Conservation (phyloP, 192 early-diverging fungal genomes). For the Lobosporangium transversale region DNA sequence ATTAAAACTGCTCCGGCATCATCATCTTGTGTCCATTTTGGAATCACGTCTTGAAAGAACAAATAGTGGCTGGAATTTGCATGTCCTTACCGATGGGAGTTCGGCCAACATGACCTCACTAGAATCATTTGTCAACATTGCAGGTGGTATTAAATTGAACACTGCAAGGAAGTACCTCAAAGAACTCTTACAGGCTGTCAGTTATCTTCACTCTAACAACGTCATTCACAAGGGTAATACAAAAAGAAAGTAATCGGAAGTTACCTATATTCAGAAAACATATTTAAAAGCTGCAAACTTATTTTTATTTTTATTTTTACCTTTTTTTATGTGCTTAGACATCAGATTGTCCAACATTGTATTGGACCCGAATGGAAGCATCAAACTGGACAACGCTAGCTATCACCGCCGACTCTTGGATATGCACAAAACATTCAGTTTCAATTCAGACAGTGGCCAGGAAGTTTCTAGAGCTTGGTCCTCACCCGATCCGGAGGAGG, state of each 20-base stretch:
- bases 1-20: conserved; percentile 66
- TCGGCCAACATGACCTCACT: conserved; percentile 63
- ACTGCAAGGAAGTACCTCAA: conserved; percentile 71
- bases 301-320: no score
- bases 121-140: conserved; percentile 70
- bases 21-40: conserved; percentile 66
- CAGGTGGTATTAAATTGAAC: conserved; percentile 65
- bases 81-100: conserved; percentile 63
- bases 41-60: conserved; percentile 63
- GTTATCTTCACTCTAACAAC: conserved; percentile 71
- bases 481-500: conserved; percentile 70
- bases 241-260: no score
- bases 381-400: conserved; percentile 72
- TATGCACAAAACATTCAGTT: conserved; percentile 43
- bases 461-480: conserved; percentile 45
- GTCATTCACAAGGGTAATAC: conserved; percentile 74
- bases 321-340: conserved; percentile 47
- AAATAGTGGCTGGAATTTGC: conserved; percentile 51
- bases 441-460: conserved; percentile 23
- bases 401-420: conserved; percentile 69
- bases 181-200: conserved; percentile 71
- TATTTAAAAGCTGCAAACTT: no score
- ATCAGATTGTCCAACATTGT: conserved; percentile 57
- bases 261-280: no score
- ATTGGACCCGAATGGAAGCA: conserved; percentile 53